Percentiles rank a stretch among this genome's conserved stretches.
These are phyloP conservation scores for Albifimbria verrucaria DNA, from an alignment of 2,329 filamentous ascomycete species.

Conservation along the genomic window DNA sequence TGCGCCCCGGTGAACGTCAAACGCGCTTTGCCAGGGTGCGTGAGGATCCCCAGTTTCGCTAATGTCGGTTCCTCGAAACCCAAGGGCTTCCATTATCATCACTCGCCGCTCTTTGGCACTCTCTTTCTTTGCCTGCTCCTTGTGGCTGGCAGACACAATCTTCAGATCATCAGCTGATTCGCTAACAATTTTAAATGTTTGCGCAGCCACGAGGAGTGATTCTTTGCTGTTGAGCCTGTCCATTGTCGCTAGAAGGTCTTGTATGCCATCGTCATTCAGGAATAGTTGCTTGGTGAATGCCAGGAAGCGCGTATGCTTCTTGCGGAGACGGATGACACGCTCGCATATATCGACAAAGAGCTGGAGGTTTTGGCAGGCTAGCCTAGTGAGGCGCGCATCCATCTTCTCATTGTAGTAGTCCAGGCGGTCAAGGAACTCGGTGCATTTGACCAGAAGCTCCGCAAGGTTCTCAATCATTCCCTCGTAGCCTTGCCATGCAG, in stretches of 20 bases:
- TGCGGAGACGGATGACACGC: constrained; percentile 23
- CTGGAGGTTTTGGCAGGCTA: constrained; percentile 31
- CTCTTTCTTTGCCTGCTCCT: constrained; percentile 25
- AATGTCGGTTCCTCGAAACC: constrained; percentile 20
- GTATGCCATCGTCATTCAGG: constrained; percentile 30
- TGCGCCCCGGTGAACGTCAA: constrained; percentile 23
- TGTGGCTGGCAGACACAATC: constrained; percentile 21
- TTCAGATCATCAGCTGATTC: constrained; percentile 25
- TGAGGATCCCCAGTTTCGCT: constrained; percentile 25
- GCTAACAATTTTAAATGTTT: constrained; percentile 28
- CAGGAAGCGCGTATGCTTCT: constrained; percentile 23
- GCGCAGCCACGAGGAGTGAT: constrained; percentile 26
- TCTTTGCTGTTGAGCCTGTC: constrained; percentile 29
- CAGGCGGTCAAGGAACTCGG: constrained; percentile 29
- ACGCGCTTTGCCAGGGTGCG: constrained; percentile 24
- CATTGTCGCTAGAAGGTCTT: constrained; percentile 27
- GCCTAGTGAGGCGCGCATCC: constrained; percentile 25
- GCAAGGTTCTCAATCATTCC: constrained; percentile 30
- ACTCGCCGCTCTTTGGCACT: constrained; percentile 26
- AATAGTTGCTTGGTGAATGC: constrained; percentile 30
- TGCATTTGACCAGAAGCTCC: constrained; percentile 27
- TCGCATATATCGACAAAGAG: constrained; percentile 33
- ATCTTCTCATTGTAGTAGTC: constrained; percentile 26
- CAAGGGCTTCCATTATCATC: constrained; percentile 21
- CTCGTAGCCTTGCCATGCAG: constrained; percentile 31